These are phyloP conservation scores for Lolium rigidum DNA, from an alignment of 176 grass and related monocot genomes.

Conservation along the genomic window DNA sequence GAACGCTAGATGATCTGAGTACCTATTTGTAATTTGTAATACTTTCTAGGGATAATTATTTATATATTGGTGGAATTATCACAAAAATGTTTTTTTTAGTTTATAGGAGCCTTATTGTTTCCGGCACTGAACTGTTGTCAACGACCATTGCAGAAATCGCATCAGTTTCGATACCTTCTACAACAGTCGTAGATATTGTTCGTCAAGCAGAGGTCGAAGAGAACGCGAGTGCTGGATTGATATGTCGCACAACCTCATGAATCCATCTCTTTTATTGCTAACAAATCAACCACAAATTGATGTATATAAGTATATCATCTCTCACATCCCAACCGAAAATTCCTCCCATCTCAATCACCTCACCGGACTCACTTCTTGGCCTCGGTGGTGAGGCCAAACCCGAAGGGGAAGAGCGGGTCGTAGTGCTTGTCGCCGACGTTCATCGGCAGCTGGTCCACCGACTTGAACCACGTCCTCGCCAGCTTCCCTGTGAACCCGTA, in stretches of 20 bases:
- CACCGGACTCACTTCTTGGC: slow-evolving; percentile 32
- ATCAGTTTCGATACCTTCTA: too few relatives aligned
- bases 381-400: slow-evolving; percentile 71
- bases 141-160: too few relatives aligned
- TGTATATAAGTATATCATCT: neutral
- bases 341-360: neutral
- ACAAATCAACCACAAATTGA: slow-evolving; percentile 21
- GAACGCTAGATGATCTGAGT: too few relatives aligned
- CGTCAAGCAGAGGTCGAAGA: too few relatives aligned
- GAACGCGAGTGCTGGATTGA: too few relatives aligned
- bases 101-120: neutral
- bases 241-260: neutral
- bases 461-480: slow-evolving; percentile 91
- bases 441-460: slow-evolving; percentile 93
- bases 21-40: too few relatives aligned
- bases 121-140: too few relatives aligned
- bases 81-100: too few relatives aligned
- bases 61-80: too few relatives aligned
- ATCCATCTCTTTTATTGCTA: slow-evolving; percentile 21
- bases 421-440: slow-evolving; percentile 82
- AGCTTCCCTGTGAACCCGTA: slow-evolving; percentile 88
- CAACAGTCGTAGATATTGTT: too few relatives aligned
- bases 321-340: neutral
- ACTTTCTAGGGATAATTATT: too few relatives aligned
- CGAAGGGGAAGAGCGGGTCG: slow-evolving; percentile 87